Evolutionary conservation across 169 alveolate species (phyloP).

Genomic region (Plasmodium fragile): DNA sequence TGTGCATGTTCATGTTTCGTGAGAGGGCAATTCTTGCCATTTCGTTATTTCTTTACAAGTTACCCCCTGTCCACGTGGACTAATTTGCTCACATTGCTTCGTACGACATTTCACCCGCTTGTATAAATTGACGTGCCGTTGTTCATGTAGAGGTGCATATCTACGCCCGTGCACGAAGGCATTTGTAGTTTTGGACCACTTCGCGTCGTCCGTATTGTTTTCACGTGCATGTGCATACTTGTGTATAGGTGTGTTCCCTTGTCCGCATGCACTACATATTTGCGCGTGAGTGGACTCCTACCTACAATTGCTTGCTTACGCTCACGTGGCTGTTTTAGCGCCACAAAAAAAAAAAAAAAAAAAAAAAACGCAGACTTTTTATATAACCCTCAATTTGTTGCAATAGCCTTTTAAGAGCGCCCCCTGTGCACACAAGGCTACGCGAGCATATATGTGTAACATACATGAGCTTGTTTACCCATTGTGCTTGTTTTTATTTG

Average conservation of each 20-base stretch:
- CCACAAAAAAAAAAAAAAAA: neutral
- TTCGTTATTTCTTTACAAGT: neutral
- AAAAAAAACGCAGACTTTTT: neutral
- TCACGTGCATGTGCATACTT: neutral
- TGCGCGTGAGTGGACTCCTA: neutral
- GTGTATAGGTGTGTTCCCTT: neutral
- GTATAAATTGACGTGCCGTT: neutral
- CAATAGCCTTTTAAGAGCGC: neutral
- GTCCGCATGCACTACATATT: neutral
- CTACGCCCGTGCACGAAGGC: neutral
- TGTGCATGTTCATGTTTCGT: neutral
- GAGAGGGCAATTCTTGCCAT: neutral
- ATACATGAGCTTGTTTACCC: neutral
- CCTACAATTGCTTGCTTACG: neutral
- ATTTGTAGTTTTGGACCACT: neutral
- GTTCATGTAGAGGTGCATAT: neutral
- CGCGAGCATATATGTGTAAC: neutral
- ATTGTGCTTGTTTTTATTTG: neutral
- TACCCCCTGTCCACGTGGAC: neutral
- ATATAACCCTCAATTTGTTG: neutral
- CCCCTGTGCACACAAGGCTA: neutral
- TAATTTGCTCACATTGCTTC: neutral
- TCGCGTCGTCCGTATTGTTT: neutral
- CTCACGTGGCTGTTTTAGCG: neutral
- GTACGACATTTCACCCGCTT: neutral